A percentile compares a stretch with the other conserved stretches of the same genome.
These are phyloP conservation scores for Desmodesmus armatus DNA, from an alignment of 139 green algal species.

Conservation along the genomic window DNA sequence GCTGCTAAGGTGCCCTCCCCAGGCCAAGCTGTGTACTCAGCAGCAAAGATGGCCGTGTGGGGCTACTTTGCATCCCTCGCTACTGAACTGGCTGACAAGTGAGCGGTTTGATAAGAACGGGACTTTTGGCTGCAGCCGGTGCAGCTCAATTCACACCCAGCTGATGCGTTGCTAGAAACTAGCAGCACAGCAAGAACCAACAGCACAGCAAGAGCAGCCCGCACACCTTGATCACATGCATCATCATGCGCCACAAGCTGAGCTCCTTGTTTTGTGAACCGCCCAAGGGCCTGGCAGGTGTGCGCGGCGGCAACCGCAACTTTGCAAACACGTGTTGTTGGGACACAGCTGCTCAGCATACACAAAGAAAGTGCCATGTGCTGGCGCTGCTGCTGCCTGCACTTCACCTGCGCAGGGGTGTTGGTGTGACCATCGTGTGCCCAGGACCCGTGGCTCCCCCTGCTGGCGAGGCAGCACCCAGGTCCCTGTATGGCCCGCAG, in stretches of 20 bases:
- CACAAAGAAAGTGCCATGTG: background rate
- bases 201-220: no score
- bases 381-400: background rate
- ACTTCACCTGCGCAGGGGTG: no score
- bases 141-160: background rate
- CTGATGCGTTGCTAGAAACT: background rate
- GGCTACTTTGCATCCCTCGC: slow-evolving; percentile 83
- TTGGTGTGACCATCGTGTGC: slow-evolving; percentile 83
- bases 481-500: slow-evolving; percentile 71
- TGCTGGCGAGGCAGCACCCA: slow-evolving; percentile 9
- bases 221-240: no score
- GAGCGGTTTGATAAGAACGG: slow-evolving; percentile 2
- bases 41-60: slow-evolving; percentile 76
- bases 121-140: background rate
- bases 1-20: slow-evolving; percentile 77
- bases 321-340: no score
- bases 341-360: no score
- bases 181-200: no score
- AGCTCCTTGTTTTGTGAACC: no score
- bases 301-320: background rate
- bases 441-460: slow-evolving; percentile 73
- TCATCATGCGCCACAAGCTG: no score
- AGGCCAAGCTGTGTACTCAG: slow-evolving; percentile 73
- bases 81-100: slow-evolving; percentile 74
- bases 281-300: no score